Conservation (phyloP, 345 rosid genomes). For the Trapa bicornis region DNA sequence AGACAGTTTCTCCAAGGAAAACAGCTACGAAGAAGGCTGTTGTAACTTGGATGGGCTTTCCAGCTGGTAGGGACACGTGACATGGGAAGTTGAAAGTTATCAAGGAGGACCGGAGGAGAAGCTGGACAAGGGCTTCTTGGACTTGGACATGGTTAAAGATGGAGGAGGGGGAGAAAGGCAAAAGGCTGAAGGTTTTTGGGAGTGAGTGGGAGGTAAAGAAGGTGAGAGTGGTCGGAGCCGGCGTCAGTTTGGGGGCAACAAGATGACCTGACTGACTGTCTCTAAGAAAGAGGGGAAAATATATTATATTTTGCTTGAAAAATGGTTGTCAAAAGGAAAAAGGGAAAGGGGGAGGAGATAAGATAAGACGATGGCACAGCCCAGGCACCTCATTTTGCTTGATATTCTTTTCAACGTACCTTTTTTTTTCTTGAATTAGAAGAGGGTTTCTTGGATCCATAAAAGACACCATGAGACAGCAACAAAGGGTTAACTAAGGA, state of each 20-base stretch:
- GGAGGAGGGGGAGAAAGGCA: constrained; percentile 6
- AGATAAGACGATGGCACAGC: neutral
- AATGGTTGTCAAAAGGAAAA: too few species aligned
- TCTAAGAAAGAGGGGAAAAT: neutral
- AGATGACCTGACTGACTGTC: constrained; percentile 7
- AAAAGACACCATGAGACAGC: too few species aligned
- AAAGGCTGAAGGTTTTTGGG: constrained; percentile 3
- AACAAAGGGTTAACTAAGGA: too few species aligned
- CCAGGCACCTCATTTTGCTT: neutral
- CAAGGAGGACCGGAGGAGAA: constrained; percentile 33
- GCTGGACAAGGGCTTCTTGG: constrained; percentile 31
- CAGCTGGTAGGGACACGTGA: neutral
- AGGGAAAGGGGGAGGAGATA: neutral
- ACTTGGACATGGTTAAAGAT: constrained; percentile 18
- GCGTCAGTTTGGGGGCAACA: constrained; percentile 8
- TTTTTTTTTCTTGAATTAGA: neutral
- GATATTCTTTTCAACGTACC: neutral
- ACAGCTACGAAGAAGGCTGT: neutral
- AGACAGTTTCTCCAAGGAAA: constrained; percentile 6
- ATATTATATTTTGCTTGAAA: neutral
- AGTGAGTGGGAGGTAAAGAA: constrained; percentile 1
- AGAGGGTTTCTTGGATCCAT: too few species aligned
- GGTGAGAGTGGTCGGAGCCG: constrained; percentile 7
- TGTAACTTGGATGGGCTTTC: too few species aligned
- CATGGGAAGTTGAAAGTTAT: neutral